Conservation (phyloP, 805 yeast genomes). For the Kazachstania bromeliacearum region DNA sequence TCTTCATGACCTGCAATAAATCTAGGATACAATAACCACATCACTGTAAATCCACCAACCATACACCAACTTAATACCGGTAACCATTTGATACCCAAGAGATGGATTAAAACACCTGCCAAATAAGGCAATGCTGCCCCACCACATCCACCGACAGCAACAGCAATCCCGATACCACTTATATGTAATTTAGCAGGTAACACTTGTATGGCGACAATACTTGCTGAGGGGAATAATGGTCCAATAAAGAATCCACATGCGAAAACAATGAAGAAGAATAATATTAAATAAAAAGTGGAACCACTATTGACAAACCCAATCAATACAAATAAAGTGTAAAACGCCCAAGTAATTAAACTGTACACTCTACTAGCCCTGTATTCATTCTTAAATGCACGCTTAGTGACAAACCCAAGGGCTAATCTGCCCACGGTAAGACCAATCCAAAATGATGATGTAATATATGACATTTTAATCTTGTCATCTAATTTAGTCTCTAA, state of each 20-base stretch:
- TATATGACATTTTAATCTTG: slow-evolving; percentile 43
- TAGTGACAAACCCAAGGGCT: slow-evolving; percentile 46
- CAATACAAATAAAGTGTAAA: slow-evolving; percentile 27
- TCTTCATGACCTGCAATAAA: slow-evolving; percentile 18
- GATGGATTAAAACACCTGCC: slow-evolving; percentile 39
- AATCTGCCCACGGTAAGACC: slow-evolving; percentile 62
- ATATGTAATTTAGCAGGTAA: slow-evolving; percentile 54
- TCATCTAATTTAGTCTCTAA: slow-evolving; percentile 44
- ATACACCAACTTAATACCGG: slow-evolving; percentile 22
- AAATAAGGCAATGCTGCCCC: slow-evolving; percentile 66
- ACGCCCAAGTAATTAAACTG: slow-evolving; percentile 26
- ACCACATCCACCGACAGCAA: slow-evolving; percentile 77
- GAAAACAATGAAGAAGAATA: slow-evolving; percentile 27
- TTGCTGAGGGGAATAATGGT: slow-evolving; percentile 65
- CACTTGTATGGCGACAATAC: slow-evolving; percentile 51
- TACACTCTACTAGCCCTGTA: slow-evolving; percentile 31
- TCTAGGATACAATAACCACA: slow-evolving; percentile 25
- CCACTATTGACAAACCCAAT: slow-evolving; percentile 14
- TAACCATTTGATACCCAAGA: slow-evolving; percentile 19
- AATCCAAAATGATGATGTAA: slow-evolving; percentile 63
- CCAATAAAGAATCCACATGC: slow-evolving; percentile 54
- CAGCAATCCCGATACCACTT: slow-evolving; percentile 61
- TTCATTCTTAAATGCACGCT: slow-evolving; percentile 38
- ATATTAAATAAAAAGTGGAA: slow-evolving; percentile 13
- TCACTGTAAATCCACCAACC: slow-evolving; percentile 14